A percentile compares a stretch with the other conserved stretches of the same genome.
phyloP scores from a whole-genome alignment of 2,329 filamentous ascomycete genomes.

The Aspergillus felis region DNA sequence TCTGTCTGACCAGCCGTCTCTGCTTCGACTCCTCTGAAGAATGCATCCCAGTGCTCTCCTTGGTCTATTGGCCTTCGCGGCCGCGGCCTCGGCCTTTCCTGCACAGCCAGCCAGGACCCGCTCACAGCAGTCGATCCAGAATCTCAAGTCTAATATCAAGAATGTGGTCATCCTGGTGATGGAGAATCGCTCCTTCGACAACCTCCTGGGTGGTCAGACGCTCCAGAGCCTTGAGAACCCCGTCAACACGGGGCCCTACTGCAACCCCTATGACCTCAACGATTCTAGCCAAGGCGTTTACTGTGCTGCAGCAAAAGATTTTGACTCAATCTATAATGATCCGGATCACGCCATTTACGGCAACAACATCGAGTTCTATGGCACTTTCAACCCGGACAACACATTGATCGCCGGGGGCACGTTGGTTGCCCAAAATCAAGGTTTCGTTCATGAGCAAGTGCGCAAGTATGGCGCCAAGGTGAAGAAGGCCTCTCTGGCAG shows the following conservation, averaged over 20 bases:
- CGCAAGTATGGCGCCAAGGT: constrained; percentile 30
- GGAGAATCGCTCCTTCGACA: constrained; percentile 47
- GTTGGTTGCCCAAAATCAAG: constrained; percentile 29
- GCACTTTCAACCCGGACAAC: constrained; percentile 39
- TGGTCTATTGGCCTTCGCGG: constrained; percentile 23
- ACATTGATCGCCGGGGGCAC: constrained; percentile 30
- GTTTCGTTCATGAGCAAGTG: constrained; percentile 43
- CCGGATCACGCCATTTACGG: constrained; percentile 42
- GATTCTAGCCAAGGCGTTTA: constrained; percentile 23
- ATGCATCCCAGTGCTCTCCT: constrained; percentile 23
- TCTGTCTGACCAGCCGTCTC: background rate
- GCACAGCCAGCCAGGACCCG: constrained; percentile 11
- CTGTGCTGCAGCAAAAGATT: constrained; percentile 36
- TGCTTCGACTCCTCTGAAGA: background rate
- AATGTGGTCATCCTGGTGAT: constrained; percentile 36
- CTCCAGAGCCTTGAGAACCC: constrained; percentile 40
- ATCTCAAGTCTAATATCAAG: constrained; percentile 35
- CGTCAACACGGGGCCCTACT: constrained; percentile 41
- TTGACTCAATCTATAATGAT: constrained; percentile 41
- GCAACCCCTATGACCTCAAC: constrained; percentile 39
- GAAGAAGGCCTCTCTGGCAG: constrained; percentile 28
- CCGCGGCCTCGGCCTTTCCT: constrained; percentile 7
- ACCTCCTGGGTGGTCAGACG: constrained; percentile 42
- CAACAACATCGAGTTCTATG: constrained; percentile 45
- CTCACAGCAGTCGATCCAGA: constrained; percentile 15